Conservation (phyloP, 2,329 filamentous ascomycete species). For the Metarhizium rileyi region DNA sequence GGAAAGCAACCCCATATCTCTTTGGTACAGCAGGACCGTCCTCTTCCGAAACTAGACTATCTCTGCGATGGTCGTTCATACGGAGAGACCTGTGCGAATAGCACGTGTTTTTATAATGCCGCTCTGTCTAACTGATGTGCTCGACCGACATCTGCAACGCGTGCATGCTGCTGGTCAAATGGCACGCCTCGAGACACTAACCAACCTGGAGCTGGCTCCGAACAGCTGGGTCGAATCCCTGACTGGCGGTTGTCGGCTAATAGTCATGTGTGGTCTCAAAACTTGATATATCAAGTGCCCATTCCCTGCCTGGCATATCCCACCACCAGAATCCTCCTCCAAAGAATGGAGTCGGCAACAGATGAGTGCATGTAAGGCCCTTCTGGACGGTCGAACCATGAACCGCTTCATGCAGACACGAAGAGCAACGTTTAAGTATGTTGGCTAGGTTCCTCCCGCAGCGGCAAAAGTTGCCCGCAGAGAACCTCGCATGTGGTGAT, state of each 20-base stretch:
- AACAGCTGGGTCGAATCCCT: slow-evolving; percentile 36
- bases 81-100: slow-evolving; percentile 13
- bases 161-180: slow-evolving; percentile 25
- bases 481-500: slow-evolving; percentile 9
- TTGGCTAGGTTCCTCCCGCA: slow-evolving; percentile 1
- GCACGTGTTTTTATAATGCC: slow-evolving; percentile 35
- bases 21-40: slow-evolving; percentile 37
- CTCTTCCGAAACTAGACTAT: slow-evolving; percentile 27
- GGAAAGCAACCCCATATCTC: slow-evolving; percentile 31
- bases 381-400: slow-evolving; percentile 14
- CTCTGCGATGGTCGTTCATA: slow-evolving; percentile 17
- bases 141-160: slow-evolving; percentile 21
- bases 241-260: slow-evolving; percentile 23
- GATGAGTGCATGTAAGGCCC: slow-evolving; percentile 19
- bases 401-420: slow-evolving; percentile 31
- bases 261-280: slow-evolving; percentile 33
- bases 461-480: slow-evolving; percentile 5
- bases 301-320: slow-evolving; percentile 44
- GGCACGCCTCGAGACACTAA: slow-evolving; percentile 15
- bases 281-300: slow-evolving; percentile 32
- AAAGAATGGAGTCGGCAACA: slow-evolving; percentile 36
- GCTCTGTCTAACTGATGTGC: slow-evolving; percentile 31
- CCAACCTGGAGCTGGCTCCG: slow-evolving; percentile 27
- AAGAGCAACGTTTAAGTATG: too few species aligned
- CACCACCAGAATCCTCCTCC: slow-evolving; percentile 34